These are phyloP conservation scores for Amanita thiersii DNA, from an alignment of 768 basidiomycete genomes.

Conservation along the genomic window DNA sequence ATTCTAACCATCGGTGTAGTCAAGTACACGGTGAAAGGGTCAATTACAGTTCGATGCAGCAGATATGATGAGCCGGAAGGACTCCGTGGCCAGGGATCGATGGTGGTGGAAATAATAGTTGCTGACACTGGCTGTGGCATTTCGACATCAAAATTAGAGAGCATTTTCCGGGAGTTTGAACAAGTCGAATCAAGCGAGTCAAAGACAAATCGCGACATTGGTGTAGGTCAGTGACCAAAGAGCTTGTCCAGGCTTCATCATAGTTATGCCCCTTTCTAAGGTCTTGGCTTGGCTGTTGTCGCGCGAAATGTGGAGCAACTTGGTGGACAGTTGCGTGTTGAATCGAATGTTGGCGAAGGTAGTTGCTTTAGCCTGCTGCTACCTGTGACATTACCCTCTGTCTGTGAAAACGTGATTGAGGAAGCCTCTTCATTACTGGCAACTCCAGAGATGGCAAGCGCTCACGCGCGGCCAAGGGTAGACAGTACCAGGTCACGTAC, in stretches of 20 bases:
- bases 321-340: constrained; percentile 71
- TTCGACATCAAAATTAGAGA: constrained; percentile 52
- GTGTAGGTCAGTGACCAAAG: constrained; percentile 33
- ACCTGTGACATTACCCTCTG: constrained; percentile 41
- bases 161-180: constrained; percentile 75
- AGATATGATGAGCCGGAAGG: constrained; percentile 44
- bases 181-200: constrained; percentile 46
- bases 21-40: constrained; percentile 61
- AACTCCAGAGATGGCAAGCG: constrained; percentile 16
- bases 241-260: neutral
- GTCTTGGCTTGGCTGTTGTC: constrained; percentile 74
- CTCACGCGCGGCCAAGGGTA: constrained; percentile 18
- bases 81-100: constrained; percentile 32
- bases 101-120: constrained; percentile 62
- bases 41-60: constrained; percentile 51
- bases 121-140: constrained; percentile 74
- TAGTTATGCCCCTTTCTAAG: constrained; percentile 18
- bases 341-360: constrained; percentile 59
- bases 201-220: constrained; percentile 25
- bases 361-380: constrained; percentile 68
- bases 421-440: constrained; percentile 9
- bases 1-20: constrained; percentile 30
- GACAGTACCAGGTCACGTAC: constrained; percentile 18
- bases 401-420: constrained; percentile 3
- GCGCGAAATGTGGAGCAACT: constrained; percentile 75